These are phyloP conservation scores for Myochromella boudieri DNA, from an alignment of 768 basidiomycete species.

Conservation along the genomic window DNA sequence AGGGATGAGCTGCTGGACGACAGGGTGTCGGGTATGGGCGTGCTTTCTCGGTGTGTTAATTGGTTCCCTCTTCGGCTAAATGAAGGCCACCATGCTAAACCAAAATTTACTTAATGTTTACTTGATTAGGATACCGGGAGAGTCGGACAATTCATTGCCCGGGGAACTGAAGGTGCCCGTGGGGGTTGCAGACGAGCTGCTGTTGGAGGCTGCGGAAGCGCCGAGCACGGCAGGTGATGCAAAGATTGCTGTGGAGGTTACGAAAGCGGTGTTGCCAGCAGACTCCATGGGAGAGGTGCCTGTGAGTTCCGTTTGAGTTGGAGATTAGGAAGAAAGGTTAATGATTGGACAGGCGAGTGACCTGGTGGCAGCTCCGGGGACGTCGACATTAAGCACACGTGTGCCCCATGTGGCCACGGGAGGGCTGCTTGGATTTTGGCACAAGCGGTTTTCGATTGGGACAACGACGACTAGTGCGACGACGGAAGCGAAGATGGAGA, in stretches of 20 bases:
- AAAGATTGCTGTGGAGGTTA: slow-evolving; percentile 18
- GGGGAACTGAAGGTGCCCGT: slow-evolving; percentile 59
- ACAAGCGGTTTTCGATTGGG: slow-evolving; percentile 46
- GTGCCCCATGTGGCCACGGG: slow-evolving; percentile 25
- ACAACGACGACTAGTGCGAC: slow-evolving; percentile 26
- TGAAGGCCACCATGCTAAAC: background rate
- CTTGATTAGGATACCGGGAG: slow-evolving; percentile 48
- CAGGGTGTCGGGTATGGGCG: slow-evolving; percentile 60
- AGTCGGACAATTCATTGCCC: slow-evolving; percentile 57
- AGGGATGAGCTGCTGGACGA: slow-evolving; percentile 79
- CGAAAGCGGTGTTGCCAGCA: too few relatives aligned
- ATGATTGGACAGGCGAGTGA: slow-evolving; percentile 21
- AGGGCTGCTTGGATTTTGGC: slow-evolving; percentile 61
- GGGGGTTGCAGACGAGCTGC: slow-evolving; percentile 58
- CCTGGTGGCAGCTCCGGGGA: slow-evolving; percentile 10
- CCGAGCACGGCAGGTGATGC: slow-evolving; percentile 18
- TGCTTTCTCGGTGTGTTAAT: slow-evolving; percentile 62
- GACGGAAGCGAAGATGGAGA: slow-evolving; percentile 13
- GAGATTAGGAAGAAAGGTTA: too few relatives aligned
- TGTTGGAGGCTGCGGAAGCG: slow-evolving; percentile 43
- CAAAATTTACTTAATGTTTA: background rate
- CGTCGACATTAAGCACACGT: slow-evolving; percentile 18
- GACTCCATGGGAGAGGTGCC: slow-evolving; percentile 26
- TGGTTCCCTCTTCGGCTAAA: slow-evolving; percentile 12
- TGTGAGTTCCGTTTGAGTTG: slow-evolving; percentile 24